Conservation (phyloP, 441 rosid species). For the Populus trichocarpa region DNA sequence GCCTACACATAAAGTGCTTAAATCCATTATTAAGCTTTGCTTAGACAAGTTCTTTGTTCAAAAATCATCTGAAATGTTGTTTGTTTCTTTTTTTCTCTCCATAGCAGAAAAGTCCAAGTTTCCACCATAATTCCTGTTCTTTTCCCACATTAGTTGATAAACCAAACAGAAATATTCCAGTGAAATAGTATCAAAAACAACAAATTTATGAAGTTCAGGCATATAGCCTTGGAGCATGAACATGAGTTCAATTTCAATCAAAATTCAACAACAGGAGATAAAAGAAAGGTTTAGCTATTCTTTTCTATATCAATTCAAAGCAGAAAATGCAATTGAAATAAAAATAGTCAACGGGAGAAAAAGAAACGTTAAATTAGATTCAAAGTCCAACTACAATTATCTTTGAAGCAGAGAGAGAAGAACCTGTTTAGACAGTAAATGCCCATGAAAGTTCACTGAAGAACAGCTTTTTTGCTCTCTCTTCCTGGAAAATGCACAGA, state of each 20-base stretch:
- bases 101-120: background rate
- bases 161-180: background rate
- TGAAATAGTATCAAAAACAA: background rate
- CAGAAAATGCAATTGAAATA: background rate
- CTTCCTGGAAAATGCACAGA: slow-evolving; percentile 4
- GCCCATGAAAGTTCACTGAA: slow-evolving; percentile 1
- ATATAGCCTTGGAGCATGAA: background rate
- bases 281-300: background rate
- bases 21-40: background rate
- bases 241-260: background rate
- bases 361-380: background rate
- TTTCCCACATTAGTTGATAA: no score
- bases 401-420: background rate
- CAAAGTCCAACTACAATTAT: background rate
- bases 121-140: no score
- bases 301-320: background rate
- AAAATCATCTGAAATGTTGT: background rate
- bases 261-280: background rate
- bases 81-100: background rate
- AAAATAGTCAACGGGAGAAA: slow-evolving; percentile 15
- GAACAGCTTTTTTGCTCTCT: background rate
- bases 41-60: background rate
- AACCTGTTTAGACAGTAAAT: slow-evolving; percentile 9
- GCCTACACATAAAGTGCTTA: background rate
- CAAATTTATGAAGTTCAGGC: background rate